These are phyloP conservation scores for Gymnopilus dilepis DNA, from an alignment of 768 basidiomycete genomes.

Conservation along the genomic window DNA sequence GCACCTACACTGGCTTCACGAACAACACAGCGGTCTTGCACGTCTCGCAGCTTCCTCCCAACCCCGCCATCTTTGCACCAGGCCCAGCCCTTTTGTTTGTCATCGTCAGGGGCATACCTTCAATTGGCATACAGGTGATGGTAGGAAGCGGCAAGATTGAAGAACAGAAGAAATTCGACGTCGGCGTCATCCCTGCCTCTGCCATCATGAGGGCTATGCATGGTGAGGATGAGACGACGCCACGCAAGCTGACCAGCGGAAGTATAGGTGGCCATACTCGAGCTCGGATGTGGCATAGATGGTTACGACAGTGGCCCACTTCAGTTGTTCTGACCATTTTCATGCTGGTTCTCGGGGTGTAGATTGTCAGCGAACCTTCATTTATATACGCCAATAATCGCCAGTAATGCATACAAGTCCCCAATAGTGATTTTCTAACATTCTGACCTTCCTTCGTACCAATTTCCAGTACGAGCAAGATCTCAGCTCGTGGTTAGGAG, in stretches of 20 bases:
- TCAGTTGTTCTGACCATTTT: too few species aligned
- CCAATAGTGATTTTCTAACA: too few species aligned
- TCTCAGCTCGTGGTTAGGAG: too few species aligned
- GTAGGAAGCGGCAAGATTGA: constrained; percentile 75
- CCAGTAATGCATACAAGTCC: too few species aligned
- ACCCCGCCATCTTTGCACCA: constrained; percentile 71
- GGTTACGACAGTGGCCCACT: neutral
- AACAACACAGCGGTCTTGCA: constrained; percentile 62
- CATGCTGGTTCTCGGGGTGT: too few species aligned
- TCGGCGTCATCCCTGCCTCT: constrained; percentile 42
- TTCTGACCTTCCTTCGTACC: too few species aligned
- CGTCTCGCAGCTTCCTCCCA: constrained; percentile 75
- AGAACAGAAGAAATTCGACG: constrained; percentile 46
- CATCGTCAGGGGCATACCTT: constrained; percentile 79
- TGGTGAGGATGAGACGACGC: neutral
- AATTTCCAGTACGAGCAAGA: too few species aligned
- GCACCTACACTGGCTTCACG: constrained; percentile 59
- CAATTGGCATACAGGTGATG: constrained; percentile 72
- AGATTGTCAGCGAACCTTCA: too few species aligned
- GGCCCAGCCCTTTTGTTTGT: constrained; percentile 76
- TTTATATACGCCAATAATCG: too few species aligned
- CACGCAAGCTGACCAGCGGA: neutral
- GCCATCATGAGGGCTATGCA: constrained; percentile 22
- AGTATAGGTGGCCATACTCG: neutral
- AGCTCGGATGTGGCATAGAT: neutral